Percentiles rank a stretch among this genome's conserved stretches.
phyloP scores from a whole-genome alignment of 2,329 filamentous ascomycete species.

The Pseudocercospora crystallina region DNA sequence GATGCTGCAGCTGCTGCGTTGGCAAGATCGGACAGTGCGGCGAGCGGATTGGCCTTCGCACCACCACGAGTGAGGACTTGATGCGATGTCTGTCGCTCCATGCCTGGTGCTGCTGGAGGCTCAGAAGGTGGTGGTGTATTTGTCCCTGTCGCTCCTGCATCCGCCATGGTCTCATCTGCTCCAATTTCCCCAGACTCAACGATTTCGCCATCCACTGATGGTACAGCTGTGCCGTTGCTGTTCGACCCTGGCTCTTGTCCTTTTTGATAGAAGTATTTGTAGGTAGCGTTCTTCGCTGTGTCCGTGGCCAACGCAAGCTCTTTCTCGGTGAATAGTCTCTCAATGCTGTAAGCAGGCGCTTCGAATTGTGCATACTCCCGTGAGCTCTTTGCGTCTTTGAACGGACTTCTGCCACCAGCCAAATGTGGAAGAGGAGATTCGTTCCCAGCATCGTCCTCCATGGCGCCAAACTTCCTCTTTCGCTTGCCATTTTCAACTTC shows the following conservation, averaged over 20 bases:
- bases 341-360: conserved; percentile 60
- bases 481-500: conserved; percentile 51
- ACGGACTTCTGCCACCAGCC: conserved; percentile 49
- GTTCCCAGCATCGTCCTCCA: conserved; percentile 58
- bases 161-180: conserved; percentile 26
- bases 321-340: conserved; percentile 67
- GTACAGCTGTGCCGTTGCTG: conserved; percentile 29
- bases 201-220: conserved; percentile 33
- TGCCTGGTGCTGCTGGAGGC: conserved; percentile 44
- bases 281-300: conserved; percentile 59
- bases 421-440: conserved; percentile 57
- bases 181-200: conserved; percentile 29
- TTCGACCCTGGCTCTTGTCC: conserved; percentile 26
- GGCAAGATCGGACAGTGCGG: conserved; percentile 56
- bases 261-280: conserved; percentile 56
- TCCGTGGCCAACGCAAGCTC: conserved; percentile 63
- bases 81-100: conserved; percentile 61
- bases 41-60: conserved; percentile 48
- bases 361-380: conserved; percentile 57
- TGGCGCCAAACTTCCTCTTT: conserved; percentile 56
- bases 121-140: conserved; percentile 30
- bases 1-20: conserved; percentile 39
- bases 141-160: conserved; percentile 26
- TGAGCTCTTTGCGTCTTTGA: conserved; percentile 54
- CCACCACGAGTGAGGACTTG: conserved; percentile 55